phyloP scores from a whole-genome alignment of 2,329 filamentous ascomycete species.

The Davidsoniella neocaledoniae region DNA sequence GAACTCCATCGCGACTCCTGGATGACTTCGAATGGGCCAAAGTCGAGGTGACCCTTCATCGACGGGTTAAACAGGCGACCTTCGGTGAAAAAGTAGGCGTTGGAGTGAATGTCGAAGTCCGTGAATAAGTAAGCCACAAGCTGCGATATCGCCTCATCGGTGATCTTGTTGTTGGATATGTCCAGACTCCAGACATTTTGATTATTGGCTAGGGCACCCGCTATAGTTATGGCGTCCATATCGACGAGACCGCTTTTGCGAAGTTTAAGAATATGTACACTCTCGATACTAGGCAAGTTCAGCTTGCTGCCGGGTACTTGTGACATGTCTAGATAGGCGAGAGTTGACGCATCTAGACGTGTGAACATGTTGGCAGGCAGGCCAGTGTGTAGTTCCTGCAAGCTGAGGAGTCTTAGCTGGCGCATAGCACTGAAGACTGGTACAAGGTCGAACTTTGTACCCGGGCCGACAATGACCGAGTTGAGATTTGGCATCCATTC shows the following conservation, averaged over 20 bases:
- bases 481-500: slow-evolving; percentile 6
- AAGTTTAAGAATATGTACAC: slow-evolving; percentile 35
- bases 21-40: slow-evolving; percentile 28
- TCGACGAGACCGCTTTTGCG: slow-evolving; percentile 31
- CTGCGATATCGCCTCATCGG: slow-evolving; percentile 21
- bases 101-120: slow-evolving; percentile 7
- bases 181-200: slow-evolving; percentile 40
- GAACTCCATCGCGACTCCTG: slow-evolving; percentile 30
- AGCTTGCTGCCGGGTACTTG: slow-evolving; percentile 35
- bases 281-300: slow-evolving; percentile 26
- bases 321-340: slow-evolving; percentile 28
- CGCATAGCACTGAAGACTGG: slow-evolving; percentile 1
- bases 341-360: slow-evolving; percentile 20
- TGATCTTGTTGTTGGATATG: slow-evolving; percentile 33
- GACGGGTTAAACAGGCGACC: slow-evolving; percentile 23
- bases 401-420: not conserved
- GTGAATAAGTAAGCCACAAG: slow-evolving; percentile 1
- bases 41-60: slow-evolving; percentile 18
- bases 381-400: not conserved
- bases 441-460: slow-evolving; percentile 4
- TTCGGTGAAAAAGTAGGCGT: slow-evolving; percentile 26
- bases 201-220: slow-evolving; percentile 16
- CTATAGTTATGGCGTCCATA: slow-evolving; percentile 18
- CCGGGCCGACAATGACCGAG: slow-evolving; percentile 1
- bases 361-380: slow-evolving; percentile 19